Conservation (phyloP, 345 rosid genomes). For the Clarkia xantiana region DNA sequence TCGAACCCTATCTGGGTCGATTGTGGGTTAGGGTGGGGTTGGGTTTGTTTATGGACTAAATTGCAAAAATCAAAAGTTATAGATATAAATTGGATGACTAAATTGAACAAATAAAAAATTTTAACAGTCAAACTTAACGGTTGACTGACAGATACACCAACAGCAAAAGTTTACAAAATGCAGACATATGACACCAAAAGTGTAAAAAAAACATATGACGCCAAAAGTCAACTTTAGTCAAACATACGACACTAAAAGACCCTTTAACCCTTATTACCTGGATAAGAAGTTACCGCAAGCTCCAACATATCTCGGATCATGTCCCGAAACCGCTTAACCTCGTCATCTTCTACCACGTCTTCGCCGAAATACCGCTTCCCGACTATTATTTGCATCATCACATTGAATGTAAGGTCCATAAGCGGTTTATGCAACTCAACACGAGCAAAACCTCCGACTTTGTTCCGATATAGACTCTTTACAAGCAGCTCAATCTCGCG, state of each 20-base stretch:
- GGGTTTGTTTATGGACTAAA: too few species aligned
- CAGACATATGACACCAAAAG: too few species aligned
- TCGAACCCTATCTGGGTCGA: too few species aligned
- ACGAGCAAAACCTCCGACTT: background rate
- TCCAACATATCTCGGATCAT: conserved; percentile 7
- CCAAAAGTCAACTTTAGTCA: too few species aligned
- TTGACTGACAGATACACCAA: too few species aligned
- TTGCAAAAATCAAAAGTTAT: too few species aligned
- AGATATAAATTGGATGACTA: too few species aligned
- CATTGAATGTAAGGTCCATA: conserved; percentile 10
- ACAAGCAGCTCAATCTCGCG: conserved; percentile 16
- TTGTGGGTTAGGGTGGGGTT: too few species aligned
- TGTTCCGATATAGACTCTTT: background rate
- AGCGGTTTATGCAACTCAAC: conserved; percentile 15
- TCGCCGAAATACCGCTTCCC: conserved; percentile 16
- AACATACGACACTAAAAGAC: conserved; percentile 1
- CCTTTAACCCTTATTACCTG: background rate
- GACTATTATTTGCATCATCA: conserved; percentile 5
- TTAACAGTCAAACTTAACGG: too few species aligned
- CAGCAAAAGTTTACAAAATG: too few species aligned
- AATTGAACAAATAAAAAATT: too few species aligned
- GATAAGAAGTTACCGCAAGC: conserved; percentile 19
- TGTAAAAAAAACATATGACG: too few species aligned
- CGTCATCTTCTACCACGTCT: conserved; percentile 9
- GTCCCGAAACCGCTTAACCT: conserved; percentile 15